Evolutionary conservation across 2,329 filamentous ascomycete species (phyloP), one percentile per base, ranked within the genome.

Genomic region (Phialocephala subalpina): DNA sequence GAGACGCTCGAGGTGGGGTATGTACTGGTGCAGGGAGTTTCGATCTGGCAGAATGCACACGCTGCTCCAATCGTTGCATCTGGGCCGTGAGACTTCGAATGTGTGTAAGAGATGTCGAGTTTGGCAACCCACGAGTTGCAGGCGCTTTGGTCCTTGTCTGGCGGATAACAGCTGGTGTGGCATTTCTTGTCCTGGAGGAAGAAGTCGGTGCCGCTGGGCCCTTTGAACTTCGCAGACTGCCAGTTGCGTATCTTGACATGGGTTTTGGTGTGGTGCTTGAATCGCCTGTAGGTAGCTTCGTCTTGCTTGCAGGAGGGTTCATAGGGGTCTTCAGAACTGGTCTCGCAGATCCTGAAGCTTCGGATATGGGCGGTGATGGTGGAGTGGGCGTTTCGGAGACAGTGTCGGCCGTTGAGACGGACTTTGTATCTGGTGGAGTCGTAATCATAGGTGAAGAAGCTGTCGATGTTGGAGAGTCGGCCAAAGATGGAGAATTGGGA

Each of bases 61-160:
- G 88, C 69, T 96, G 93, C 78, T 98, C 96, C 67, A 99, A 89
- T 72, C 93, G 92, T 79, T 97, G 93, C 94, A 98, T 97, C 80
- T 98, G 96, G 33, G 93, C 94, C 65, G 97, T 97, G 70, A 99
- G 89, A 35, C 91, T 92, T 70, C 95, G 93, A 75, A 99, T 97
- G 77, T 99, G 96, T 71, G 92, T 92, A 58, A 99, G 87, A 1
- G 96, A 98, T 69, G 83, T 88, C 68, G 84, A 89, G 61, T 83
- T 82, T 29, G 87, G 85, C 45, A 88, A 20, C 3, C 74, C 74
- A 29, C 74, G 73, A 59, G 75, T 78, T 67, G 77, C 78, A 70
- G 73, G 78, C 68, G 74, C 79, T 69, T 81, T 82, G 68, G 80
- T 83, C 75, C 74, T 75, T 4, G 79, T 72, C 12, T 81, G 79